Evolutionary conservation across 345 rosid genomes (phyloP).

Genomic region (thale cress (Arabidopsis thaliana)): TAIR10.1 NC_003070.9:207001-207500

Average conservation of each 20-base stretch:
- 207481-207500: not conserved
- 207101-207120: slow-evolving; percentile 47
- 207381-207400: slow-evolving; percentile 57
- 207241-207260: slow-evolving; percentile 14
- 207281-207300: no score
- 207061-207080: slow-evolving; percentile 59
- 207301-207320: not conserved
- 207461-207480: not conserved
- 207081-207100: slow-evolving; percentile 41
- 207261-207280: not conserved
- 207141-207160: slow-evolving; percentile 45
- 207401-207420: slow-evolving; percentile 54
- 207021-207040: slow-evolving; percentile 63
- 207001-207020: slow-evolving; percentile 46
- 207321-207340: slow-evolving; percentile 66
- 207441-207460: not conserved
- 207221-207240: slow-evolving; percentile 57
- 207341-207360: slow-evolving; percentile 53
- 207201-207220: slow-evolving; percentile 55
- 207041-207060: slow-evolving; percentile 51
- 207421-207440: slow-evolving; percentile 23
- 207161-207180: slow-evolving; percentile 55
- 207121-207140: slow-evolving; percentile 48
- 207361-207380: slow-evolving; percentile 48
- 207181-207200: slow-evolving; percentile 39